A percentile compares a stretch with the other conserved stretches of the same genome.
Evolutionary conservation across 1,139 yeast genomes (phyloP).

Genomic region (Candida anutae): DNA sequence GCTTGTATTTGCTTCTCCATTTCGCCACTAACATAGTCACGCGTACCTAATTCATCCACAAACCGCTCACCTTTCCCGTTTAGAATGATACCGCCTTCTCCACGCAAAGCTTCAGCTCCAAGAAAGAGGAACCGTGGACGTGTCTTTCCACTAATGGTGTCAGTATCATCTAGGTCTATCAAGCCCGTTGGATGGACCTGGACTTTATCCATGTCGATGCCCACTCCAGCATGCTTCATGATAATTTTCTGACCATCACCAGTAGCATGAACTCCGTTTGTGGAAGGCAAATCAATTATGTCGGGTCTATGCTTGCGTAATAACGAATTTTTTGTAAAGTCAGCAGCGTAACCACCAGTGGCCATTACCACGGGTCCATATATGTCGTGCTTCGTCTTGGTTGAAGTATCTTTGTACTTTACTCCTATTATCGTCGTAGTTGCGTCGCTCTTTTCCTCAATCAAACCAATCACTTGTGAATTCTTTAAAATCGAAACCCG

Average conservation of each 20-base stretch:
- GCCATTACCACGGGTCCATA: slow-evolving; percentile 62
- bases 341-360: slow-evolving; percentile 73
- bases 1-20: slow-evolving; percentile 39
- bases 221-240: slow-evolving; percentile 49
- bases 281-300: slow-evolving; percentile 54
- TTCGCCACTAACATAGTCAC: slow-evolving; percentile 62
- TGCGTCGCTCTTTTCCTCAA: slow-evolving; percentile 18
- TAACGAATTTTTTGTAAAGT: slow-evolving; percentile 46
- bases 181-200: slow-evolving; percentile 84
- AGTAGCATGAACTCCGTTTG: slow-evolving; percentile 68
- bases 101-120: slow-evolving; percentile 75
- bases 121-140: slow-evolving; percentile 51
- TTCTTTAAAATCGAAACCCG: slow-evolving; percentile 46
- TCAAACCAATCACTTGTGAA: slow-evolving; percentile 49
- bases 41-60: slow-evolving; percentile 63
- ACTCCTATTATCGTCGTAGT: slow-evolving; percentile 36
- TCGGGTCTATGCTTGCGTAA: slow-evolving; percentile 55
- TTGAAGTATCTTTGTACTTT: slow-evolving; percentile 32
- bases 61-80: slow-evolving; percentile 59
- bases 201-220: slow-evolving; percentile 68
- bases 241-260: slow-evolving; percentile 70
- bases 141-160: slow-evolving; percentile 31
- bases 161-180: slow-evolving; percentile 54
- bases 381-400: slow-evolving; percentile 25
- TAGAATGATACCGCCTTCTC: slow-evolving; percentile 67